Evolutionary conservation across 805 yeast species (phyloP), one percentile per base, ranked within the genome.

Genomic region (Yarrowia osloensis): DNA sequence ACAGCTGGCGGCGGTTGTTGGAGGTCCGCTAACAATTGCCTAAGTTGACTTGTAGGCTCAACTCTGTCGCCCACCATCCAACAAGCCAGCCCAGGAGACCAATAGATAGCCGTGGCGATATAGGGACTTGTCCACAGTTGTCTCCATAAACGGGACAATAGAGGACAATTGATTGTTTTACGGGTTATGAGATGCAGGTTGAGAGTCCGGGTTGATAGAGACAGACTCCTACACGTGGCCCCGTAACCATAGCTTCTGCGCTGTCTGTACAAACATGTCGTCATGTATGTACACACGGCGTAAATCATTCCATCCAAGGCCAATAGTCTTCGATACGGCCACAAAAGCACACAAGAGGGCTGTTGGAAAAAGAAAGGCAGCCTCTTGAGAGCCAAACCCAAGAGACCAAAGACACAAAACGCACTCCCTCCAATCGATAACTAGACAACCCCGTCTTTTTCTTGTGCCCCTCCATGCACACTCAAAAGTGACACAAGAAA

Each of bases 201-300:
- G 31, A 28, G 6, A 28, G 7, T 8, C 44, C 44, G 22, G 24
- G 4, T 40, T 19, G 22, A 42, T 42, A 42, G 28, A 42, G 21
- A 22, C 47, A 42, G 47, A 22, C 47, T 42, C 47, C 28, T n/a
- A n/a, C 26, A 44, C 49, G 49, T 44, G 49, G 49, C n/a, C n/a
- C n/a, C n/a, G n/a, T n/a, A n/a, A n/a, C n/a, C n/a, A n/a, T n/a
- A n/a, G n/a, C n/a, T n/a, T n/a, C n/a, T n/a, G n/a, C n/a, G n/a
- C 22, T 15, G 11, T 39, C 22, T 7, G 22, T n/a, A 3, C 21
- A 13, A 21, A 40, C 26, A 19, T 40, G 46, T 40, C 26, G 4
- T n/a, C 21, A 39, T 39, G n/a, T n/a, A 19, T 7, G 46, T 21
- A 40, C 26, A 35, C 40, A 15, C 40, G 19, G 19, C 40, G 46